Evolutionary conservation across 208 protist genomes (phyloP), one percentile per base, ranked within the genome.

Genomic region (Angomonas deanei): DNA sequence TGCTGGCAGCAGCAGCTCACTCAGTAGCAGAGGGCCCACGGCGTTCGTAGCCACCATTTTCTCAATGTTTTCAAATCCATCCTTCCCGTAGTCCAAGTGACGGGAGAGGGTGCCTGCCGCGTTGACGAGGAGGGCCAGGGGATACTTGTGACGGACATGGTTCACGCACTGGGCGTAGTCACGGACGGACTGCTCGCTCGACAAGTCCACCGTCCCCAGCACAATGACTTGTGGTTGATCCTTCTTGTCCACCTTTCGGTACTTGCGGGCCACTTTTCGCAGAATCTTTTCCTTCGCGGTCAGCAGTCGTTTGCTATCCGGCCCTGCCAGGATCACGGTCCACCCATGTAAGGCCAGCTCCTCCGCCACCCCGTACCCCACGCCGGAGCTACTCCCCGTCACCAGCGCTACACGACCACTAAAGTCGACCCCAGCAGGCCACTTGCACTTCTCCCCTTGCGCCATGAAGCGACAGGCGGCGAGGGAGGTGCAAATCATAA

Each of bases 31-130:
- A 17, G 89, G 82, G 1, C 89, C 89, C 2, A 95, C 72, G 0
- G 78, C 83, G 60, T 95, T 95, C 13, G 86, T 80, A n/a, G 78
- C 86, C 10, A 95, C 33, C 77, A 86, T 92, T 56, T 67, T 74
- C 76, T 95, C 86, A 64, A 92, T 30, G 17, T 61, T 68, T 0
- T 66, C 62, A 66, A 76, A 88, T 38, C 61, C 56, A 58, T 64
- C 64, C 50, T 65, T 57, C 13, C 74, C 64, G 49, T 74, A 73
- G 48, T 64, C 70, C 11, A 86, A 47, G 36, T 78, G 68, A 2
- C 86, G 83, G 26, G 79, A 72, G 61, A 95, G 49, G n/a, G 82
- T 76, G 4, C 86, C 89, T 2, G 89, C 89, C 0, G 85, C 83
- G 74, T 92, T 91, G 30, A 95, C 76, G 2, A 95, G 68, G 3